These are phyloP conservation scores for Physocladia obscura DNA, from an alignment of 192 early-diverging fungal genomes.

Conservation along the genomic window DNA sequence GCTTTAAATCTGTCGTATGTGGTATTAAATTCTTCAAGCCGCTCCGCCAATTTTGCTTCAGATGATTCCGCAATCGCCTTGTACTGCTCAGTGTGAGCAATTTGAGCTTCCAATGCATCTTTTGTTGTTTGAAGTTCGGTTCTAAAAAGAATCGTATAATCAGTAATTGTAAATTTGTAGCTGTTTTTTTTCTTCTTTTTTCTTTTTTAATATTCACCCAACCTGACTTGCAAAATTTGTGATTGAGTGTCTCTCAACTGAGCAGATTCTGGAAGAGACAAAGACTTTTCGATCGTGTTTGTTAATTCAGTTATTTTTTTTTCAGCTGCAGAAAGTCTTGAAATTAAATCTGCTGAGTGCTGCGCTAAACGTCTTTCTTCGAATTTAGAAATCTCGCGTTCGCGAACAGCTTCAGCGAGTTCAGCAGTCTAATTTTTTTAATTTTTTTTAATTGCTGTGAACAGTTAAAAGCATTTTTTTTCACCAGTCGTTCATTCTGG, in stretches of 20 bases:
- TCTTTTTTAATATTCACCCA: too few species aligned
- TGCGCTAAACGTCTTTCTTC: constrained; percentile 14
- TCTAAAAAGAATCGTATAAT: not conserved
- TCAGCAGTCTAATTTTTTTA: constrained; percentile 6
- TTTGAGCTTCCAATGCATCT: constrained; percentile 53
- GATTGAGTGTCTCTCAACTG: constrained; percentile 7
- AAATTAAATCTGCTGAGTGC: constrained; percentile 8
- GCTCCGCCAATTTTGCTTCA: constrained; percentile 52
- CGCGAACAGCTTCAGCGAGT: constrained; percentile 17
- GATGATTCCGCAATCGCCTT: constrained; percentile 59
- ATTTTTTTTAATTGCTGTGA: not conserved
- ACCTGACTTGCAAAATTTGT: constrained; percentile 16
- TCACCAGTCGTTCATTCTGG: constrained; percentile 26
- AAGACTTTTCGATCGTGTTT: not conserved
- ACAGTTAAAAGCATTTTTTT: not conserved
- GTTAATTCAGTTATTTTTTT: constrained; percentile 6
- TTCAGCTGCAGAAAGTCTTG: constrained; percentile 12
- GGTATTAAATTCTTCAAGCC: constrained; percentile 56
- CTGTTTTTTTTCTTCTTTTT: too few species aligned
- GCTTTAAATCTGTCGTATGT: constrained; percentile 70
- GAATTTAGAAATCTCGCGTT: constrained; percentile 12
- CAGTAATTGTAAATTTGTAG: too few species aligned
- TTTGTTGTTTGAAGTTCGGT: constrained; percentile 32
- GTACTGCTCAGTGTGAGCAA: constrained; percentile 53
- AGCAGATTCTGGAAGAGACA: constrained; percentile 1